Conservation (phyloP, 2,329 filamentous ascomycete species). For the Colletotrichum simmondsii region DNA sequence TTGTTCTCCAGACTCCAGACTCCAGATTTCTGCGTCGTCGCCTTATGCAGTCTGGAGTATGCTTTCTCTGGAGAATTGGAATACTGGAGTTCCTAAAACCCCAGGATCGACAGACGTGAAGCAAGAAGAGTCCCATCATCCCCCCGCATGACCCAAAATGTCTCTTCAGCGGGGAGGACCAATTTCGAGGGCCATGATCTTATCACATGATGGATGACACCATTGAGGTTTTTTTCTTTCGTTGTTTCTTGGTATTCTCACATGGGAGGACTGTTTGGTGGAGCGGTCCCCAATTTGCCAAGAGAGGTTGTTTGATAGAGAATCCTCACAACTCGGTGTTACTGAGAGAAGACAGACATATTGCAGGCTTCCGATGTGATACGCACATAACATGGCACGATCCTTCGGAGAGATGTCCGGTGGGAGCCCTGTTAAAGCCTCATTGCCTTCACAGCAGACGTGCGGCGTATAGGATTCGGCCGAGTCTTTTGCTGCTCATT, state of each 20-base stretch:
- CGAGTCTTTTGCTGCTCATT: background rate
- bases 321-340: background rate
- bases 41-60: too few species aligned
- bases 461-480: background rate
- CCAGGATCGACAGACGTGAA: background rate
- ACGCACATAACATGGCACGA: background rate
- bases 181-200: background rate
- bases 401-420: background rate
- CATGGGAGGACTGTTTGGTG: background rate
- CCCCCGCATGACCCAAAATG: background rate
- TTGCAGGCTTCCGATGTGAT: background rate
- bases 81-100: background rate
- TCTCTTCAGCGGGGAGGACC: background rate
- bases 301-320: background rate
- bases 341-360: background rate
- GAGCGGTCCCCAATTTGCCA: background rate
- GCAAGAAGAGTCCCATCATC: background rate
- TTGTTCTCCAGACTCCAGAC: background rate
- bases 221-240: background rate
- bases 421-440: background rate
- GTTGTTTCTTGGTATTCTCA: background rate
- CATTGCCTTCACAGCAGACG: background rate
- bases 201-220: background rate
- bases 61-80: too few species aligned
- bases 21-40: too few species aligned